These are phyloP conservation scores for Ilex aquifolium DNA, from an alignment of 257 asterid species.

Conservation along the genomic window DNA sequence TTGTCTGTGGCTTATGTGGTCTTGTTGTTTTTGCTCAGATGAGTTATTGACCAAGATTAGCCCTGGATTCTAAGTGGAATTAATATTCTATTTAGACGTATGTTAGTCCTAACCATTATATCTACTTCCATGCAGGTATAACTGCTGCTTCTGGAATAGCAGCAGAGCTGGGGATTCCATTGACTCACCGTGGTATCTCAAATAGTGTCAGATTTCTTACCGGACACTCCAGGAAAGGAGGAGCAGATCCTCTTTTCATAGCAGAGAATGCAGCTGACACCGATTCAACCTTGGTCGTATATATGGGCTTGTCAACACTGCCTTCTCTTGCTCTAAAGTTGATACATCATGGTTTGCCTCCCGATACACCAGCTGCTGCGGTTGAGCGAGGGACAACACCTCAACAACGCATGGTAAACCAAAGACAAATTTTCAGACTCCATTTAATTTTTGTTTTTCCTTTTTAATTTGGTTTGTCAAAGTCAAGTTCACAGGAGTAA, in stretches of 20 bases:
- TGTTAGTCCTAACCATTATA: slow-evolving; percentile 2
- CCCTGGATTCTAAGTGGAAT: not conserved
- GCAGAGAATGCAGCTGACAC: slow-evolving; percentile 94
- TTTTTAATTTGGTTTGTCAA: not conserved
- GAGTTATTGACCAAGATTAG: not conserved
- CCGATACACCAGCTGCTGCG: slow-evolving; percentile 84
- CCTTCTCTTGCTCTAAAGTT: slow-evolving; percentile 81
- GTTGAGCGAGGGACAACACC: slow-evolving; percentile 97
- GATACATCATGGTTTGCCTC: slow-evolving; percentile 73
- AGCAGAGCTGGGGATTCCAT: slow-evolving; percentile 89
- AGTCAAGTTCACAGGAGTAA: not conserved
- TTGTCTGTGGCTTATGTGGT: too few relatives aligned
- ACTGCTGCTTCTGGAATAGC: slow-evolving; percentile 99
- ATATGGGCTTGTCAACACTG: slow-evolving; percentile 92
- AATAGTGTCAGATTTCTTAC: slow-evolving; percentile 83
- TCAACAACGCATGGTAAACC: slow-evolving; percentile 65
- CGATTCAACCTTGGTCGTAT: slow-evolving; percentile 79
- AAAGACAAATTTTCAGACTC: not conserved
- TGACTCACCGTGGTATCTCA: slow-evolving; percentile 95
- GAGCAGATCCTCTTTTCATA: slow-evolving; percentile 78
- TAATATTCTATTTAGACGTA: not conserved
- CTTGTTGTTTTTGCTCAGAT: too few relatives aligned
- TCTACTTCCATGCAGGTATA: slow-evolving; percentile 51
- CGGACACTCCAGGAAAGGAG: slow-evolving; percentile 95
- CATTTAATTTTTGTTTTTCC: not conserved